Evolutionary conservation across 345 rosid genomes (phyloP), one percentile per base, ranked within the genome.

Genomic region (Noccaea bulbosa): DNA sequence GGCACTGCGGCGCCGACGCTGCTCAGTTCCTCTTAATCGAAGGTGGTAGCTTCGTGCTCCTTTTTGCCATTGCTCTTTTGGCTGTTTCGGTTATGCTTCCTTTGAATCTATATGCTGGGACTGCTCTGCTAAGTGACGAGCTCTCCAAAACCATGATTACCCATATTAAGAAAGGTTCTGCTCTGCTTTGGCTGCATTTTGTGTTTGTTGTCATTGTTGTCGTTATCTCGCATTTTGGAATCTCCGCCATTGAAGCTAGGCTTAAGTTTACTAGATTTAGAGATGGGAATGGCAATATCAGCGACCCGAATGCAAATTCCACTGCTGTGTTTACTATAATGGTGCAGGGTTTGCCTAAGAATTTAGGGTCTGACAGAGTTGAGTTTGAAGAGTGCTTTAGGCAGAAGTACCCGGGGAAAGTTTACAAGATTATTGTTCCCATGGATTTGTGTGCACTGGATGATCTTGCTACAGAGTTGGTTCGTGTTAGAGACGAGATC

Each of bases 371-470:
- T 69, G 97, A 89, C 76, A 84, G 81, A 72, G 77, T 69, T 48
- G 82, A 86, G 65, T 75, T 94, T 77, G 77, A 75, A 40, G 95
- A 91, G 66, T 91, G 91, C 73, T 88, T 94, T 78, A 82, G 82
- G 49, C 73, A 81, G 11, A 86, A 75, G 81, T 94, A 88, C 69
- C 99, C 99, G 0, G 97, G 96, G 52, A 94, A 89, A 65, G 85
- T 94, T 74, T 91, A 85, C 62, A 84, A 72, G 81, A 83, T 91
- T 55, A 76, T 91, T 15, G 62, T 94, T 71, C 99, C 99, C 1
- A 89, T 91, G 99, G 98, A 94, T 85, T 81, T 94, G 62, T 89
- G 96, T 82, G 91, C 97, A 44, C 71, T 94, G 81, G 97, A 89
- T 79, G 99, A 91, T 77, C 81, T 94, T 54, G 97, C 96, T 12